These are phyloP conservation scores for Mycosphaerella arachidis DNA, from an alignment of 2,329 filamentous ascomycete genomes.

Conservation along the genomic window DNA sequence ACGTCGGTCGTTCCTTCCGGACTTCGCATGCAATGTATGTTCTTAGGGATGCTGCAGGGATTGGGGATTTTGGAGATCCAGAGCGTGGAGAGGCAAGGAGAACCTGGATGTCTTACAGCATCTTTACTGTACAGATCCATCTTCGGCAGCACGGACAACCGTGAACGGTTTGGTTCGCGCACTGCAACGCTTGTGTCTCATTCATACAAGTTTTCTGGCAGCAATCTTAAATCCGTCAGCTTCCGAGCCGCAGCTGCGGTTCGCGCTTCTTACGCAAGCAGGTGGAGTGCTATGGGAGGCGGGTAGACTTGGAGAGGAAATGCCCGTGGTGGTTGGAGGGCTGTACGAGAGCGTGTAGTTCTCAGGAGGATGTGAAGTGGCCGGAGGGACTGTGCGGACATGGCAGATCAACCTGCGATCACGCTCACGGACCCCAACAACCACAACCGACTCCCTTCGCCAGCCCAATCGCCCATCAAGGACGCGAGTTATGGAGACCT, in stretches of 20 bases:
- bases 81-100: no score
- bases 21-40: neutral
- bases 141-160: neutral
- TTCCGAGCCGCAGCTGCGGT: neutral
- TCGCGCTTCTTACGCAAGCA: neutral
- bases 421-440: slow-evolving; percentile 42
- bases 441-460: slow-evolving; percentile 30
- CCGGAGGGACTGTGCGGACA: slow-evolving; percentile 1
- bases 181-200: neutral
- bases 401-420: slow-evolving; percentile 29
- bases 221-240: slow-evolving; percentile 1
- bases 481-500: slow-evolving; percentile 7
- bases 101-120: no score
- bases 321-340: slow-evolving; percentile 1
- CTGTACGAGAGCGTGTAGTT: neutral
- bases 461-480: slow-evolving; percentile 23
- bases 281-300: neutral
- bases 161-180: neutral
- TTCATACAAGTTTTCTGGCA: neutral
- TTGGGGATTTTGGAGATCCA: no score
- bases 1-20: neutral
- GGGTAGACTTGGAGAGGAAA: neutral
- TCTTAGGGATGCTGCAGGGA: no score
- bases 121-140: neutral
- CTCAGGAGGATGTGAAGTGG: neutral